Evolutionary conservation across 148 eudicot species (phyloP).

Genomic region (Agrostemma githago): DNA sequence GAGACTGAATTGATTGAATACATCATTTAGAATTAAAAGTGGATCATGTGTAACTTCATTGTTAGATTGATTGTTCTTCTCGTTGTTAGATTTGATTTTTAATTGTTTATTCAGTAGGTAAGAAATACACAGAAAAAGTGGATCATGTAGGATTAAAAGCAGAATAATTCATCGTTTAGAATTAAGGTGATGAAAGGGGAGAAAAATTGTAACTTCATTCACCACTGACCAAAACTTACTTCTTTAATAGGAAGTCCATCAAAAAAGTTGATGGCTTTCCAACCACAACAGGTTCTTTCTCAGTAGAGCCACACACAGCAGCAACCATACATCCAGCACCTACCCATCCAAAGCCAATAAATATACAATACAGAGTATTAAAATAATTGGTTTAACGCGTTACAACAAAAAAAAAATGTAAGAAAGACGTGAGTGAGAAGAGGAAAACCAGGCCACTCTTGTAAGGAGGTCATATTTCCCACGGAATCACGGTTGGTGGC

Average conservation of each 20-base stretch:
- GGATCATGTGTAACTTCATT: no score
- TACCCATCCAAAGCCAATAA: conserved; percentile 28
- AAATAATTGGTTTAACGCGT: background rate
- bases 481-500: conserved; percentile 92
- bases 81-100: background rate
- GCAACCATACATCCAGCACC: conserved; percentile 99
- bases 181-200: no score
- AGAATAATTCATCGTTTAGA: no score
- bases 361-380: background rate
- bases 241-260: conserved; percentile 74
- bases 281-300: conserved; percentile 80
- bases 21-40: no score
- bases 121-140: background rate
- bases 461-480: conserved; percentile 83
- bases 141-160: background rate
- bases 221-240: conserved; percentile 36
- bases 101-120: background rate
- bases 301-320: conserved; percentile 79
- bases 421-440: conserved; percentile 4
- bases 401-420: conserved; percentile 4
- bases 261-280: conserved; percentile 91
- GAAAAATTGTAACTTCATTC: no score
- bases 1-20: no score
- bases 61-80: no score
- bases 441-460: conserved; percentile 93